Base-by-base conservation (phyloP, 2,329 filamentous ascomycete genomes). In the Aspergillus brasiliensis region DNA sequence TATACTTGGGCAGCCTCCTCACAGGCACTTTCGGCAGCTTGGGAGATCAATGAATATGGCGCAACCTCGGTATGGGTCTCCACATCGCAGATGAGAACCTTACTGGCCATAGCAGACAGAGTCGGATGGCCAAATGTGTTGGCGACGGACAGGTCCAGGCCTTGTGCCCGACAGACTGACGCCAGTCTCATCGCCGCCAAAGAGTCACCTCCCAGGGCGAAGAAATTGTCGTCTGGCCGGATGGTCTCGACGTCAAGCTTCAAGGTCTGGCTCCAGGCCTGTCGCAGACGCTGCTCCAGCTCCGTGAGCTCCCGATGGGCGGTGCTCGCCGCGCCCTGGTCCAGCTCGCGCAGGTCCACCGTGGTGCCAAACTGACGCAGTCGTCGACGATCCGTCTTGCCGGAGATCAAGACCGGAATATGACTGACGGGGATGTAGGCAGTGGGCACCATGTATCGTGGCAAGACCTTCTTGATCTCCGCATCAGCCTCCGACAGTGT, bases 351-450 rank as follows among this genome's bases (percentile, higher is more conserved):
- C 54, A 75, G 44, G 61, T 75, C 72, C 1, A 75, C 64, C 3
- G 68, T 69, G 15, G 69, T 58, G 5, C 75, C 77, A 44, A 79
- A 72, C 17, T 69, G 65, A 6, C 74, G 62, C n/a, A 74, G 68
- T 37, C 69, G 64, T 63, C 78, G 79, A 37, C 73, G 76, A 61
- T 79, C 77, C 1, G 72, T 77, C 67, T 83, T 83, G 2, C 78
- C 78, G 3, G 80, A 81, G 13, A 76, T 74, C 10, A 78, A 62
- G 1, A 73, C 68, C 0, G 81, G 81, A 21, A 82, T 75, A 7
- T 73, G 59, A 21, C 71, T 76, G 31, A 83, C 63, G 0, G 77
- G 74, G 8, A 83, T 76, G 55, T 78, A 82, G 10, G 76, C 74
- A 0, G 72, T 76, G 0, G 81, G 72, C 17, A 73, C 67, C 72